Percentiles rank a stretch among this genome's conserved stretches.
phyloP scores from a whole-genome alignment of 2,329 filamentous ascomycete genomes.

The Exophiala lecanii-corni region DNA sequence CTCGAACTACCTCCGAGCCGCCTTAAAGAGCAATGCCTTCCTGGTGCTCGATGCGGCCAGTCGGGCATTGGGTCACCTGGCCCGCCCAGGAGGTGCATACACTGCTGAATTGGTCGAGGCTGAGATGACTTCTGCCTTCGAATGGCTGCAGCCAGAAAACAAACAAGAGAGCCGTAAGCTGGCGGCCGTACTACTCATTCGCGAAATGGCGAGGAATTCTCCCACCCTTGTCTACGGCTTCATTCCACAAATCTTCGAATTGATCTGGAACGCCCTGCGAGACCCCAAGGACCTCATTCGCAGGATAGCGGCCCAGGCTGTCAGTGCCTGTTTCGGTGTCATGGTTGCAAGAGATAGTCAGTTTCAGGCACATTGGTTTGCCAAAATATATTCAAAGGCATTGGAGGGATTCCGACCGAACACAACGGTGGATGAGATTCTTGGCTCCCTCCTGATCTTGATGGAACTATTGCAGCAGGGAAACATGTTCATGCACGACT shows the following conservation, averaged over 20 bases:
- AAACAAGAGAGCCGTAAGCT: slow-evolving; percentile 89
- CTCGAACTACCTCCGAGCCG: slow-evolving; percentile 79
- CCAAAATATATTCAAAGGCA: slow-evolving; percentile 83
- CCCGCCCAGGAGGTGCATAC: slow-evolving; percentile 84
- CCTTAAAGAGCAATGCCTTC: slow-evolving; percentile 86
- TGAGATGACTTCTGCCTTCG: slow-evolving; percentile 90
- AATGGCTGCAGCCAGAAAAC: slow-evolving; percentile 88
- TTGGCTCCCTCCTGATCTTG: slow-evolving; percentile 88
- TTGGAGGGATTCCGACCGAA: slow-evolving; percentile 67
- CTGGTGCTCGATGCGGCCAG: slow-evolving; percentile 87
- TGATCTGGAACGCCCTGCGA: slow-evolving; percentile 90
- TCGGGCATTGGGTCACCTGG: slow-evolving; percentile 81
- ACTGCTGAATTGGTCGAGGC: slow-evolving; percentile 95
- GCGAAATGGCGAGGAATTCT: slow-evolving; percentile 86
- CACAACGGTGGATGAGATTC: slow-evolving; percentile 79
- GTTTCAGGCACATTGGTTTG: slow-evolving; percentile 83
- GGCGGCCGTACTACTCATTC: slow-evolving; percentile 82
- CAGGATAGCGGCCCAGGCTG: slow-evolving; percentile 84
- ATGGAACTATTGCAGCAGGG: slow-evolving; percentile 91
- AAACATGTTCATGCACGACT: slow-evolving; percentile 98
- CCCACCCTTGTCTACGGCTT: slow-evolving; percentile 94
- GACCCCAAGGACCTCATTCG: slow-evolving; percentile 88
- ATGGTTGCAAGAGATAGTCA: slow-evolving; percentile 87
- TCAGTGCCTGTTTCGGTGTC: slow-evolving; percentile 93
- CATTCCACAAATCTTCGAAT: slow-evolving; percentile 89